Evolutionary conservation across 805 yeast species (phyloP), one percentile per base, ranked within the genome.

Genomic region (Tetrapisispora namnaoensis): DNA sequence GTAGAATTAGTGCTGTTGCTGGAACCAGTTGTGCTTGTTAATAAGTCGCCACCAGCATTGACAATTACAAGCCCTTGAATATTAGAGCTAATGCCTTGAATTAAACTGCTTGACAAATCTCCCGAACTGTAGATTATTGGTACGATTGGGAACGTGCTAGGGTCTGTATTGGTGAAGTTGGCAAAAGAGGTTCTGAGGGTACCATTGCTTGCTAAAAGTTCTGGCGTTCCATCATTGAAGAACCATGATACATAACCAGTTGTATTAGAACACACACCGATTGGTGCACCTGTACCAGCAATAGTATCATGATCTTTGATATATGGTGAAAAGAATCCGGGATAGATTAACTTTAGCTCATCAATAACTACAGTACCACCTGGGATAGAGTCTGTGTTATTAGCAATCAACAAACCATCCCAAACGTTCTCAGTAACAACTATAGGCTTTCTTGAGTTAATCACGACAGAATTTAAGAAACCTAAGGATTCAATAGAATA

Each of bases 91-190:
- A 38, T 21, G 21, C 43, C 40, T 13, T 18, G n/a, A 18, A 45
- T 30, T 17, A 30, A 8, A n/a, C 18, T 30, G 13, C 47, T 45
- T 8, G 37, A 16, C 45, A 59, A 46, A 45, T 54, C 58, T 17
- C 58, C 63, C 43, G 61, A 60, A 52, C 28, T 30, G 32, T 55
- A 58, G 32, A 62, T 51, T 32, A 63, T 55, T 45, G 66, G 66
- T 5, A 63, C 64, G 13, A 51, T 45, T 10, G 62, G 53, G 18
- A 50, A 8, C 1, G 45, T 22, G 24, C 47, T 14, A 17, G 39
- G 21, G 14, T 42, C 18, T 27, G 34, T 41, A 36, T 46, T 51
- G 8, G 62, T 53, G 52, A 63, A 60, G 49, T 62, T 60, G 6
- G 48, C 18, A 50, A 43, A 57, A 40, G 51, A 50, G 34, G 53